phyloP scores from a whole-genome alignment of 1,284 basidiomycete species.

The Ceratobasidium sp. region DNA sequence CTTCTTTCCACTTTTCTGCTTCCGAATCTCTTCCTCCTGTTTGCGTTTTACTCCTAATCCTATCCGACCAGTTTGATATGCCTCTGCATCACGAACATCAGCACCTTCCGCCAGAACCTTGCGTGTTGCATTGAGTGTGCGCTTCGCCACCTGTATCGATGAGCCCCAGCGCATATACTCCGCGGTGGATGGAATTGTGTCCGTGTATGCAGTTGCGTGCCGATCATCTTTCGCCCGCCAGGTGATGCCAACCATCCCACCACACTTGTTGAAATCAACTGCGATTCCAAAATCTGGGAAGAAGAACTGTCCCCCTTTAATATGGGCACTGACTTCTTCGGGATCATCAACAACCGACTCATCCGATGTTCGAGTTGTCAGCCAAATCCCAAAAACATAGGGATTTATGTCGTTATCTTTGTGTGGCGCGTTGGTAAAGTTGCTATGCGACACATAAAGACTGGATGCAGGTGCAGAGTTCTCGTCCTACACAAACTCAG shows the following conservation, averaged over 20 bases:
- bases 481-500: not conserved
- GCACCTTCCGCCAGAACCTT: not conserved
- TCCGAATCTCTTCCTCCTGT: not conserved
- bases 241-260: not conserved
- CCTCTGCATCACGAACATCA: not conserved
- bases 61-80: not conserved
- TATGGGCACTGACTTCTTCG: not conserved
- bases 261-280: not conserved
- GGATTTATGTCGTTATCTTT: not conserved
- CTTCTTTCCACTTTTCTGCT: not conserved
- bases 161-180: not conserved
- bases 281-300: conserved; percentile 1
- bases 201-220: not conserved
- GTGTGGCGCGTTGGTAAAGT: not conserved
- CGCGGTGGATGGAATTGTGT: not conserved
- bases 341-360: not conserved
- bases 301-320: conserved; percentile 1
- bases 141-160: conserved; percentile 4
- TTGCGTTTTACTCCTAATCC: not conserved
- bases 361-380: not conserved
- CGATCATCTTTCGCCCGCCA: not conserved
- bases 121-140: not conserved
- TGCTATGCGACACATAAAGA: not conserved
- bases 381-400: not conserved
- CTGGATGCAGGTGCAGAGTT: not conserved